Base-by-base conservation (phyloP, 202 grass and related monocot genomes). In the Musa balbisiana region DNA sequence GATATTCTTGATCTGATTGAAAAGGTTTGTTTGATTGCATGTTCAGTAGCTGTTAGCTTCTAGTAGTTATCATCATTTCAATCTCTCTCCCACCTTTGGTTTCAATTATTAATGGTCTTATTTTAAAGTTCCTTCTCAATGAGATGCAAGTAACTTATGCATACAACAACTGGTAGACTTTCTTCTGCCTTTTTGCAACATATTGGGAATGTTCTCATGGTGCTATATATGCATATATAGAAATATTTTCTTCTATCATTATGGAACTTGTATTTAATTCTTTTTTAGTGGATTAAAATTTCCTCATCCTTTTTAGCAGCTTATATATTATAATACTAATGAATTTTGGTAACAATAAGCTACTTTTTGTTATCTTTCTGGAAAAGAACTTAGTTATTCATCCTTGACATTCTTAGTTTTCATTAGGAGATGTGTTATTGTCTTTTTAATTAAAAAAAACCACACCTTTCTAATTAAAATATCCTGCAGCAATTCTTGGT, bases 1-100 rank as follows among this genome's bases (percentile, higher is more conserved):
- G 95, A 99, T 84, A 71, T 95, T 77, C 95, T 99, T 76, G 91
- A 99, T 86, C 87, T 99, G 79, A 99, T 99, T 25, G 95, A 99
- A 55, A 99, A 99, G 95, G 95, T 96, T 80, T 24, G 33, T 75
- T 81, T 84, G 19, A 13, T 10, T 19, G 11, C 29, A 33, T 15
- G 19, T 51, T 50, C 8, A 50, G 67, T 21, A 20, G 56, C 8
- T 60, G 56, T n/a, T 60, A n/a, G n/a, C 2, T 59, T 59, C 17
- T 19, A 59, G 17, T 59, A 17, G 56, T 20, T 59, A 19, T 59
- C 56, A 1, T 20, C 17, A 59, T 59, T 59, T 20, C 56, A n/a
- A 59, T 59, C 14, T 6, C 16, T 19, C 56, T 59, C 16, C 11
- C 56, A 15, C 2, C 3, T 17, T 15, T 15, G 56, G 16, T 59